Percentiles rank a stretch among this genome's conserved stretches.
phyloP scores from a whole-genome alignment of 1,284 basidiomycete species.

The Ceratobasidium sp. region DNA sequence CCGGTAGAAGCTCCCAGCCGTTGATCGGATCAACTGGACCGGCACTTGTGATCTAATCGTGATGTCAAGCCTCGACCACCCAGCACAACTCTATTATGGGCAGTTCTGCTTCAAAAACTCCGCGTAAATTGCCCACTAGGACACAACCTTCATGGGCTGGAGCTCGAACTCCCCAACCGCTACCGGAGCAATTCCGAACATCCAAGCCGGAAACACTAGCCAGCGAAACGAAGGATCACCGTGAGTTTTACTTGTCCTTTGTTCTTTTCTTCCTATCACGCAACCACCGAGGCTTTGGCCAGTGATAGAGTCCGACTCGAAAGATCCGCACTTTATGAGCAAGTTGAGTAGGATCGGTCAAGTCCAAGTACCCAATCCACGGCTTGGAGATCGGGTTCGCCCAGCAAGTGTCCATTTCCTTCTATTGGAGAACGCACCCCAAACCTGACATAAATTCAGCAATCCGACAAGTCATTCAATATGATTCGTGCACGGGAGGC shows the following conservation, averaged over 20 bases:
- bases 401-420: slow-evolving; percentile 62
- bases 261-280: background rate
- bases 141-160: slow-evolving; percentile 67
- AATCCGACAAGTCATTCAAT: slow-evolving; percentile 59
- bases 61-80: background rate
- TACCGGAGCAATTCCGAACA: slow-evolving; percentile 46
- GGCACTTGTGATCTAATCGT: background rate
- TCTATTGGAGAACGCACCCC: background rate
- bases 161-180: slow-evolving; percentile 59
- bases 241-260: slow-evolving; percentile 58
- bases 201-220: slow-evolving; percentile 57
- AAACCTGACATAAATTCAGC: slow-evolving; percentile 48
- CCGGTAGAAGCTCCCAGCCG: background rate
- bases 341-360: slow-evolving; percentile 79
- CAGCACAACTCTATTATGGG: slow-evolving; percentile 68
- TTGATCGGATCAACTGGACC: slow-evolving; percentile 1
- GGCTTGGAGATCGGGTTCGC: slow-evolving; percentile 67
- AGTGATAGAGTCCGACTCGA: slow-evolving; percentile 78
- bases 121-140: slow-evolving; percentile 71
- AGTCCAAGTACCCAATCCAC: slow-evolving; percentile 74
- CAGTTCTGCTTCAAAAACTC: slow-evolving; percentile 73
- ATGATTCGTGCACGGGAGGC: slow-evolving; percentile 67
- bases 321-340: slow-evolving; percentile 80
- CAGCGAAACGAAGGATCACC: slow-evolving; percentile 66
- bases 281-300: background rate